Evolutionary conservation across 2,329 filamentous ascomycete species (phyloP).

Genomic region (Ramularia endophylla): DNA sequence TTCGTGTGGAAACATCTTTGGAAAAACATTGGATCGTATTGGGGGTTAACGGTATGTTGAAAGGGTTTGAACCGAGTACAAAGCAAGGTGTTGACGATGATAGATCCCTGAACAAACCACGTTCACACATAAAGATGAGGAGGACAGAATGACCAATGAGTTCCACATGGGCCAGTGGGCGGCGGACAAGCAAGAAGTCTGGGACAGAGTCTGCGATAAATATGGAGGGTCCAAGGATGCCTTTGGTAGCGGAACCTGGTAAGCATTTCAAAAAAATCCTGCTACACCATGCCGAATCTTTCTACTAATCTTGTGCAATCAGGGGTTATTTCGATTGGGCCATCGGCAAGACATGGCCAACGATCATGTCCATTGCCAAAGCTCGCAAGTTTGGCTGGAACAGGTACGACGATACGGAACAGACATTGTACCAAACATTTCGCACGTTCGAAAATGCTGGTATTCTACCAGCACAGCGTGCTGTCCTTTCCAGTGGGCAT

Average conservation of each 20-base stretch:
- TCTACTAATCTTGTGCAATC: no score
- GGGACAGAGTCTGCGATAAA: slow-evolving; percentile 32
- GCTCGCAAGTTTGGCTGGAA: slow-evolving; percentile 42
- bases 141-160: slow-evolving; percentile 32
- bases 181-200: slow-evolving; percentile 33
- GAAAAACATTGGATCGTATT: slow-evolving; percentile 36
- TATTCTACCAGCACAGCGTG: no score
- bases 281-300: no score
- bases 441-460: no score
- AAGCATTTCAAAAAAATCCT: no score
- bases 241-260: slow-evolving; percentile 44
- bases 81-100: no score
- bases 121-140: slow-evolving; percentile 10
- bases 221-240: slow-evolving; percentile 29
- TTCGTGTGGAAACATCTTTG: slow-evolving; percentile 37
- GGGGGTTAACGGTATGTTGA: no score
- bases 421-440: no score
- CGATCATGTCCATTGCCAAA: slow-evolving; percentile 42
- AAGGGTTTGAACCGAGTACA: no score
- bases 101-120: slow-evolving; percentile 30
- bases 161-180: slow-evolving; percentile 40
- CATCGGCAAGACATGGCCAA: slow-evolving; percentile 37
- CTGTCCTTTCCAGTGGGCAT: no score
- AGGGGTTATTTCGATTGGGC: no score
- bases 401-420: slow-evolving; percentile 37